Base-by-base conservation (phyloP, 768 basidiomycete genomes). In the Amanita thiersii region DNA sequence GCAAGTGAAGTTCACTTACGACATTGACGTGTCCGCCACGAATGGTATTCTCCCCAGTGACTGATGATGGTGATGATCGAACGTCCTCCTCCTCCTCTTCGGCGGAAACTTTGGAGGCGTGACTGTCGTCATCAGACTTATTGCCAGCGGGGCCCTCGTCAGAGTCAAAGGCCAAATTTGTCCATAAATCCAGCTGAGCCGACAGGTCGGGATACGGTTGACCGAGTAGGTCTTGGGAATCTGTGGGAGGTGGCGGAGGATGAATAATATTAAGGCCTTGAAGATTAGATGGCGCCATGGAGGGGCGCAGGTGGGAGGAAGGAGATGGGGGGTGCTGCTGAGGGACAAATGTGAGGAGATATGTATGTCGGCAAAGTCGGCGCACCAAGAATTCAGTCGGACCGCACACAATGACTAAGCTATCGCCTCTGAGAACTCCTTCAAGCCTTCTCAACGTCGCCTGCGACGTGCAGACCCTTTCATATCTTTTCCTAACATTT, bases 251-350 rank as follows among this genome's bases (percentile, higher is more conserved):
- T 15, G 53, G 61, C n/a, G 62, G 52, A 30, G 80, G 71, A 33
- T 81, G 78, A 40, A 91, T 71, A 60, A 88, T 66, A 62, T 90
- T 88, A 57, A 91, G 81, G 21, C 87, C 87, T 42, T 87, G 79
- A 8, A 91, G 65, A 43, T 70, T 76, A 8, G 77, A 59, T 18
- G 83, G 73, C 30, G 74, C 63, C 81, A 84, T 82, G 28, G 39
- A 53, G 46, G 43, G 43, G 38, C 33, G 47, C 43, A 32, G 41
- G 31, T 17, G 37, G 37, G 33, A 12, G 36, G 26, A 31, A 3
- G 7, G 24, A 39, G 39, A 39, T 15, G 26, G 31, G 39, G 37
- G 32, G 4, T 29, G 49, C 42, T 25, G 46, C 35, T 28, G 44
- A 33, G 33, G 44, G 38, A 32, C 36, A 39, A 40, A 37, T 37